These are phyloP conservation scores for Posidonia australis DNA, from an alignment of 106 monocot genomes.

Conservation along the genomic window DNA sequence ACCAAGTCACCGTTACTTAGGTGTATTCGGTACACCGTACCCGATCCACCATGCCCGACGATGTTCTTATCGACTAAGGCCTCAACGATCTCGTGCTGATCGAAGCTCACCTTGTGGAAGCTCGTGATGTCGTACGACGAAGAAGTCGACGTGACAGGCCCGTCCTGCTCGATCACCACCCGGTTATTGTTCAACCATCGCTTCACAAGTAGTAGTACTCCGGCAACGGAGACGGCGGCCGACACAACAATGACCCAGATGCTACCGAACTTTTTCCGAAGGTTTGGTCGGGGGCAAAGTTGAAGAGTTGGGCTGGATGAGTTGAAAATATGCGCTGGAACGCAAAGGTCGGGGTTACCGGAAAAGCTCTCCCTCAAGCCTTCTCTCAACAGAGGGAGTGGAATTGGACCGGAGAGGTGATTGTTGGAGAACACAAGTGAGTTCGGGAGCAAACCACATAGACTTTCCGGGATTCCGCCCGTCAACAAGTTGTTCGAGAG, in stretches of 20 bases:
- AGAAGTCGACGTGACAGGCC: slow-evolving; percentile 27
- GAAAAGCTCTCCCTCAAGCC: slow-evolving; percentile 69
- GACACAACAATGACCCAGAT: slow-evolving; percentile 50
- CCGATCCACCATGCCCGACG: slow-evolving; percentile 84
- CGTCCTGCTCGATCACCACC: slow-evolving; percentile 34
- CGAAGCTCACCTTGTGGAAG: slow-evolving; percentile 88
- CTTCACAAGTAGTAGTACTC: slow-evolving; percentile 27
- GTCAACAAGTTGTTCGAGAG: slow-evolving; percentile 77
- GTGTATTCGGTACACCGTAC: slow-evolving; percentile 88
- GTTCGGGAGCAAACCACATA: slow-evolving; percentile 70
- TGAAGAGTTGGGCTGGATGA: slow-evolving; percentile 23
- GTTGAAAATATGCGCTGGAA: slow-evolving; percentile 32
- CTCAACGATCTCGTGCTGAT: slow-evolving; percentile 85
- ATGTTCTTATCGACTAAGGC: slow-evolving; percentile 87
- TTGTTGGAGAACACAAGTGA: slow-evolving; percentile 92
- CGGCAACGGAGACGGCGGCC: slow-evolving; percentile 19
- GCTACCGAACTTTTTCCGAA: slow-evolving; percentile 26
- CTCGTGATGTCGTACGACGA: slow-evolving; percentile 77
- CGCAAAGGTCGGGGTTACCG: slow-evolving; percentile 65
- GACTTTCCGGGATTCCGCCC: slow-evolving; percentile 68
- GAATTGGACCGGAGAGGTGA: slow-evolving; percentile 65
- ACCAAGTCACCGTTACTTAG: slow-evolving; percentile 69
- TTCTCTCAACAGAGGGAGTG: slow-evolving; percentile 60
- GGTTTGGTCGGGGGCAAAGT: slow-evolving; percentile 35
- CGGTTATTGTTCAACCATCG: slow-evolving; percentile 25